phyloP scores from a whole-genome alignment of 2,329 filamentous ascomycete species.

The Colletotrichum falcatum region DNA sequence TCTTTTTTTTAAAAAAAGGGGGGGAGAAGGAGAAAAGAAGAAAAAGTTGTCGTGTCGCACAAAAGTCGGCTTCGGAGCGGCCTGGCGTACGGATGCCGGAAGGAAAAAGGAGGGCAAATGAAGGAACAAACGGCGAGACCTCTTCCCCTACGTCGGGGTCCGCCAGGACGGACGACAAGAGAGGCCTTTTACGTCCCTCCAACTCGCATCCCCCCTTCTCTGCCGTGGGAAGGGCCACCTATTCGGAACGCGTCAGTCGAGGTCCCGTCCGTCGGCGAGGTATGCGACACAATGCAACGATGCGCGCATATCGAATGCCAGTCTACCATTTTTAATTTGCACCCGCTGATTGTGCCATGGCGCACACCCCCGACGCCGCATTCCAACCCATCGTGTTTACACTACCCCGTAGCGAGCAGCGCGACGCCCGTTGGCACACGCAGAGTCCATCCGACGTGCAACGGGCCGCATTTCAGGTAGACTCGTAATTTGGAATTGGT shows the following conservation, averaged over 20 bases:
- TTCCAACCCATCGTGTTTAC: slow-evolving; percentile 33
- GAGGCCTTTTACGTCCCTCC: slow-evolving; percentile 34
- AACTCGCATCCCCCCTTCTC: slow-evolving; percentile 16
- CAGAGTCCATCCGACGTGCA: background rate
- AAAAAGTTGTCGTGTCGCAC: background rate
- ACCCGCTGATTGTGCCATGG: slow-evolving; percentile 26
- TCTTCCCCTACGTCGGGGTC: slow-evolving; percentile 30
- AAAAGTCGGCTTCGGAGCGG: slow-evolving; percentile 1
- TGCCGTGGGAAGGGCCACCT: slow-evolving; percentile 20
- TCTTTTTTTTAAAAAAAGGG: too few species aligned
- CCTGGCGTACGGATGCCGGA: slow-evolving; percentile 11
- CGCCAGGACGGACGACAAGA: slow-evolving; percentile 26
- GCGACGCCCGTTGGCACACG: slow-evolving; percentile 8
- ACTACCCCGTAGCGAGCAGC: slow-evolving; percentile 5
- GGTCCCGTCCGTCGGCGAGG: background rate
- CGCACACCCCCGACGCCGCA: slow-evolving; percentile 14
- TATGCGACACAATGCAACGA: slow-evolving; percentile 27
- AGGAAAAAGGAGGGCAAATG: slow-evolving; percentile 2
- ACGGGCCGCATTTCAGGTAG: slow-evolving; percentile 20
- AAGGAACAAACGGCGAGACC: slow-evolving; percentile 34
- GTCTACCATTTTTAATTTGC: slow-evolving; percentile 28
- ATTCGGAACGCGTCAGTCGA: slow-evolving; percentile 16
- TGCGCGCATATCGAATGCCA: slow-evolving; percentile 29
- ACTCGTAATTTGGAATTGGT: slow-evolving; percentile 25
- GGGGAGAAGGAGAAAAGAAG: too few species aligned